A percentile compares a stretch with the other conserved stretches of the same genome.
phyloP scores from a whole-genome alignment of 257 asterid species.

The Nicotiana sylvestris region DNA sequence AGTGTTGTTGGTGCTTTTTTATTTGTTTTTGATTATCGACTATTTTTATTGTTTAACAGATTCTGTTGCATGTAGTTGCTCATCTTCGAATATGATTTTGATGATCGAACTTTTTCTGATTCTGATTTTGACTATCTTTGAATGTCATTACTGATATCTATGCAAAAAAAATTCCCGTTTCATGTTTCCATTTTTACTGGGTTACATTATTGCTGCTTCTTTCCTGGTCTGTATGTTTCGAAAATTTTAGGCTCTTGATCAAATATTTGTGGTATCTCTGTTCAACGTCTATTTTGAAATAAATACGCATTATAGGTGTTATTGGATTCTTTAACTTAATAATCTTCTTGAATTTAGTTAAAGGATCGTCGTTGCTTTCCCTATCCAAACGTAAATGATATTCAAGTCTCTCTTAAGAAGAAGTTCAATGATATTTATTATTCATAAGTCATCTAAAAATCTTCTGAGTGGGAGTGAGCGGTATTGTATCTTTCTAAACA shows the following conservation, averaged over 20 bases:
- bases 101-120: no score
- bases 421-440: constrained; percentile 57
- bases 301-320: neutral
- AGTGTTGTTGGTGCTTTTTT: no score
- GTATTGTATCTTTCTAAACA: constrained; percentile 49
- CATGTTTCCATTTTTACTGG: no score
- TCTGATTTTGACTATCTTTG: no score
- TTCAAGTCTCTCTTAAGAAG: constrained; percentile 81
- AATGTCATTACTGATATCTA: no score
- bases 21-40: no score
- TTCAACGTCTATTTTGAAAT: neutral
- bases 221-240: neutral
- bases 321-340: neutral
- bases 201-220: no score
- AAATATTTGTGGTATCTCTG: neutral
- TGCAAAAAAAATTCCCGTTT: no score
- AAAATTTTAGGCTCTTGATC: neutral
- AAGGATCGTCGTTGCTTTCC: no score
- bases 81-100: no score
- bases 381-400: constrained; percentile 27
- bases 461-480: constrained; percentile 87
- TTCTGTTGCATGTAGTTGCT: no score
- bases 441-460: constrained; percentile 57
- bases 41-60: no score
- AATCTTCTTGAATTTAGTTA: neutral